Evolutionary conservation across 139 green algal genomes (phyloP), one percentile per base, ranked within the genome.

Genomic region (Volvox reticuliferus): DNA sequence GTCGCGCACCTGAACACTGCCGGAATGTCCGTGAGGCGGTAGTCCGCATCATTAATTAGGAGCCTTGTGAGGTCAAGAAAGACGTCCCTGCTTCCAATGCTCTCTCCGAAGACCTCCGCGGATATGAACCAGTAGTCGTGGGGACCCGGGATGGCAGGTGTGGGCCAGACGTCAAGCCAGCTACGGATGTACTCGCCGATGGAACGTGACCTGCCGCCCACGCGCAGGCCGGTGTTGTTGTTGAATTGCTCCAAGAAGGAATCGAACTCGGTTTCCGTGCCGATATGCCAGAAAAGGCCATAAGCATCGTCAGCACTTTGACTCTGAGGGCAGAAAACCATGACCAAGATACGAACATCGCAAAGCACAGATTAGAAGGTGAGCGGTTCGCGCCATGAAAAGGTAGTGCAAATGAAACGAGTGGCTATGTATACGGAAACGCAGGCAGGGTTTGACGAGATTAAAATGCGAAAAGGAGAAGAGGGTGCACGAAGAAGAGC

Each of bases 151-250:
- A 32, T n/a, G 32, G 12, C 12, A 2, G 77, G 18, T 5, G 77
- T 82, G 2, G 77, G 77, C 77, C 77, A 82, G 36, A 65, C 35
- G 36, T 82, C 77, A 17, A 82, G 26, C 77, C 79, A 86, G 79
- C 35, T 69, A 5, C 0, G 0, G 44, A 71, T 36, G 44, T 86
- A 86, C 26, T 69, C 79, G 0, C 26, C 36, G 9, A 71, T 69
- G 24, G 44, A 44, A 5, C 79, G 44, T 12, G 21, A 33, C 1
- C 36, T 69, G 79, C 32, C n/a, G 19, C 79, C 26, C 17, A 71
- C 22, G 3, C 24, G 22, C 0, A 86, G 79, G 44, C 79, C 79
- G 22, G 24, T 86, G 24, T 2, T 12, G 21, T 44, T 86, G 79
- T 86, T 86, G 44, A 69, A 69, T 18, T 1, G 1, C 44, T 37